phyloP scores from a whole-genome alignment of 2,329 filamentous ascomycete genomes.

The Dryadomyces quercus-mongolicae region DNA sequence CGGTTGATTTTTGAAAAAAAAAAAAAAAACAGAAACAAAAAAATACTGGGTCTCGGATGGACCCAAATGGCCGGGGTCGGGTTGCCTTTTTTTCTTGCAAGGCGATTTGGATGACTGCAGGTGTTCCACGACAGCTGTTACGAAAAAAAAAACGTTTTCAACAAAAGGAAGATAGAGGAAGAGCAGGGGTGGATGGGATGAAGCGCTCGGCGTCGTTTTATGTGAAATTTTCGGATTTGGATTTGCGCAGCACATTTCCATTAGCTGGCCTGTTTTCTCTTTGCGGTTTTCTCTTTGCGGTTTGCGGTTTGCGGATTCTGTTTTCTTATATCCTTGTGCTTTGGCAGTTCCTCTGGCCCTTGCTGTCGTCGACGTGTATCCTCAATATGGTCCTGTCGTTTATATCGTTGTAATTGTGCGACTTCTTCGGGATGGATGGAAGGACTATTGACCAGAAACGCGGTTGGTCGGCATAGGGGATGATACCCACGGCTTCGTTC shows the following conservation, averaged over 20 bases:
- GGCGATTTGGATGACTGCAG: not conserved
- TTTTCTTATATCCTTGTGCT: not conserved
- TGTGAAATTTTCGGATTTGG: not conserved
- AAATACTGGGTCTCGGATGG: no score
- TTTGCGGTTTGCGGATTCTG: not conserved
- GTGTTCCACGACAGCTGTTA: not conserved
- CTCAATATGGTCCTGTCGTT: not conserved
- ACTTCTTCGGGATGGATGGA: not conserved
- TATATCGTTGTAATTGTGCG: not conserved
- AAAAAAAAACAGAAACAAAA: no score
- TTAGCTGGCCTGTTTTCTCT: not conserved
- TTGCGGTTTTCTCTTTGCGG: not conserved
- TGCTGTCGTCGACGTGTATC: not conserved
- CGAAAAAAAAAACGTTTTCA: not conserved
- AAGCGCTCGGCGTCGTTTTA: not conserved
- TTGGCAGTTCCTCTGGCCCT: not conserved
- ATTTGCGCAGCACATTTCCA: not conserved
- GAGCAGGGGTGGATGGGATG: not conserved
- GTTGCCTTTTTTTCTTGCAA: not conserved
- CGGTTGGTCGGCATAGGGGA: conserved; percentile 3
- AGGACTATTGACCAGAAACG: not conserved
- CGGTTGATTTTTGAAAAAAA: not conserved
- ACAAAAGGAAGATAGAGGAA: not conserved
- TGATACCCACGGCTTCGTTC: conserved; percentile 5
- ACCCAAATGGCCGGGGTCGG: not conserved